Percentiles rank a stretch among this genome's conserved stretches.
phyloP scores from a whole-genome alignment of 257 asterid genomes.

The Agastache rugosa region DNA sequence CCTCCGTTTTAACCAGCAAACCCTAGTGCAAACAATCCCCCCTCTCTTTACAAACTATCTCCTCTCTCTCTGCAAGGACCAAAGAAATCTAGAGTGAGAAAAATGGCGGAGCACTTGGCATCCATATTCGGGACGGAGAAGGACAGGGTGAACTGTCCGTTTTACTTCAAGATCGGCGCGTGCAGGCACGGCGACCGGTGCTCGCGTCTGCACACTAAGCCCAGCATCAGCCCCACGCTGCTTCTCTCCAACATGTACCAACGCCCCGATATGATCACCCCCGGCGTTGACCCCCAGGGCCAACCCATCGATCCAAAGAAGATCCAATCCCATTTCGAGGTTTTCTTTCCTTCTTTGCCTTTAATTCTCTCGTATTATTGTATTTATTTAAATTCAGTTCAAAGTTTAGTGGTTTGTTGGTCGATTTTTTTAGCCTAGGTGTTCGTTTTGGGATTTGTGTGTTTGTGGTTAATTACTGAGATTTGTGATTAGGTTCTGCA shows the following conservation, averaged over 20 bases:
- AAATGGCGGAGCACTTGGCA: conserved; percentile 52
- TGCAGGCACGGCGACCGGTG: conserved; percentile 90
- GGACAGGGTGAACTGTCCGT: conserved; percentile 84
- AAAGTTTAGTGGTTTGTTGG: not conserved
- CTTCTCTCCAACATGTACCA: conserved; percentile 82
- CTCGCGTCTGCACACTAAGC: conserved; percentile 81
- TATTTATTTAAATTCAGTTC: not conserved
- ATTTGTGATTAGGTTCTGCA: not conserved
- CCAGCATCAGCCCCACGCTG: conserved; percentile 81
- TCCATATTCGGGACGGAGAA: conserved; percentile 52
- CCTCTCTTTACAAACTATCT: conserved; percentile 9
- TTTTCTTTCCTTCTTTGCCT: conserved; percentile 9
- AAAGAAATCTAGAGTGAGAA: conserved; percentile 13
- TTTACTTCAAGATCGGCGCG: conserved; percentile 91
- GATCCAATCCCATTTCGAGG: conserved; percentile 80
- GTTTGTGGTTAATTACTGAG: not conserved
- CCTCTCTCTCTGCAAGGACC: not conserved
- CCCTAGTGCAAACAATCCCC: conserved; percentile 25
- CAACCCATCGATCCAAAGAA: conserved; percentile 77
- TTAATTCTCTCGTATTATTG: not conserved
- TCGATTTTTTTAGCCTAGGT: not conserved
- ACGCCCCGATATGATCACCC: conserved; percentile 90
- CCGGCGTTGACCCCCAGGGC: conserved; percentile 86
- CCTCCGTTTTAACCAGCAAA: conserved; percentile 24
- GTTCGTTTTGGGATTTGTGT: not conserved